phyloP scores from a whole-genome alignment of 1,284 basidiomycete genomes.

The Moesziomyces globuligerus region DNA sequence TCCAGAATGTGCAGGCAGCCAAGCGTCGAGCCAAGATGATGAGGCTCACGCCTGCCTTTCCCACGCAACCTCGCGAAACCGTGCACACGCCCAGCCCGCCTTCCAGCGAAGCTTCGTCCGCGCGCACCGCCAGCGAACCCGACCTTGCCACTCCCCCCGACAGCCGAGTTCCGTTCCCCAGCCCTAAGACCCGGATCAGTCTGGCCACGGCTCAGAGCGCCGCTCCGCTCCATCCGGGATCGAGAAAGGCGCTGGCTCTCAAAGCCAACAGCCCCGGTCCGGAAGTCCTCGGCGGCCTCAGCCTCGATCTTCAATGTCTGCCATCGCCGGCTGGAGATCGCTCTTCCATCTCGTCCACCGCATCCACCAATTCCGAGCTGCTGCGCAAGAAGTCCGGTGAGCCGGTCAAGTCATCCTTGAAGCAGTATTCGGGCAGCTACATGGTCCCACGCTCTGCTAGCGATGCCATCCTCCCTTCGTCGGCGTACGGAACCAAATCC shows the following conservation, averaged over 20 bases:
- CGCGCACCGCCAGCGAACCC: constrained; percentile 35
- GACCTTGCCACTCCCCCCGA: constrained; percentile 32
- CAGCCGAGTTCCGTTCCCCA: constrained; percentile 41
- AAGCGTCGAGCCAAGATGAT: constrained; percentile 54
- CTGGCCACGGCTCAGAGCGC: constrained; percentile 9
- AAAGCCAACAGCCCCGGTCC: constrained; percentile 49
- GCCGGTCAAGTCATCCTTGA: constrained; percentile 89
- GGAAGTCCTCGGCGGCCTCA: constrained; percentile 52
- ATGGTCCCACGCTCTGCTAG: constrained; percentile 69
- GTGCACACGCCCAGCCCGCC: constrained; percentile 45
- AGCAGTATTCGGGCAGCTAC: constrained; percentile 72
- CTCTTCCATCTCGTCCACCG: constrained; percentile 33
- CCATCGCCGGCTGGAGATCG: constrained; percentile 48
- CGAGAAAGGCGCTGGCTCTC: constrained; percentile 53
- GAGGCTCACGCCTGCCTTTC: constrained; percentile 55
- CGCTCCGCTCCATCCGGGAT: constrained; percentile 45
- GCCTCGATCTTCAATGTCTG: constrained; percentile 57
- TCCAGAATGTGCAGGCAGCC: constrained; percentile 47
- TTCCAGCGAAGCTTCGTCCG: constrained; percentile 30
- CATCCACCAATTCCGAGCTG: constrained; percentile 65
- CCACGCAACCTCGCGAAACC: constrained; percentile 8
- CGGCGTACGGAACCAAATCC: constrained; percentile 48
- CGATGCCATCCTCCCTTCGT: constrained; percentile 61
- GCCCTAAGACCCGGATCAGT: constrained; percentile 25
- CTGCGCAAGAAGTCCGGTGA: constrained; percentile 92